Conservation (phyloP, 768 basidiomycete species). For the Trametes maxima region DNA sequence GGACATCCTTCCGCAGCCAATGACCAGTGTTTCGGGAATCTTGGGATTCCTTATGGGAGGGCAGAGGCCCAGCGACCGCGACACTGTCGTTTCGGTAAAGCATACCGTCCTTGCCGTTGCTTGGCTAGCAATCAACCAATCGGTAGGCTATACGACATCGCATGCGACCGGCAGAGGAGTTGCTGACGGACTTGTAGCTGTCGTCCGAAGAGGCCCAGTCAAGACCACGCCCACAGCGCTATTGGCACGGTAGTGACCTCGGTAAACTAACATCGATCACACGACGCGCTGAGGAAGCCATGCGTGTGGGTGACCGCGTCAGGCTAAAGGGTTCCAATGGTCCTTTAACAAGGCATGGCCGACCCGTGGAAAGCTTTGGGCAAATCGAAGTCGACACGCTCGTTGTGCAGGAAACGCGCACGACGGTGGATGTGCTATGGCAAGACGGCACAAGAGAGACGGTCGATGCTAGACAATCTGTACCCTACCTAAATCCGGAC, state of each 20-base stretch:
- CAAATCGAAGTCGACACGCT: constrained; percentile 57
- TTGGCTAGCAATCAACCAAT: constrained; percentile 90
- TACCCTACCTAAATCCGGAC: constrained; percentile 86
- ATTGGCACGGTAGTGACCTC: constrained; percentile 73
- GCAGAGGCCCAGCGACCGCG: constrained; percentile 45
- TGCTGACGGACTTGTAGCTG: constrained; percentile 49
- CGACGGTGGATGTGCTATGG: constrained; percentile 79
- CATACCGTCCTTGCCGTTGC: constrained; percentile 80
- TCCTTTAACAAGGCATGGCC: constrained; percentile 64
- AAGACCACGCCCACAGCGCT: constrained; percentile 67
- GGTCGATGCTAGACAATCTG: constrained; percentile 60
- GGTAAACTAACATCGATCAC: constrained; percentile 64
- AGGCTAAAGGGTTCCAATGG: constrained; percentile 53
- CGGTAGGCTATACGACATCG: constrained; percentile 46
- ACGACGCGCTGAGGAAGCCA: constrained; percentile 58
- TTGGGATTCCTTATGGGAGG: constrained; percentile 49
- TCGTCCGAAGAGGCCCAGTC: constrained; percentile 53
- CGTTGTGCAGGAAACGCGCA: constrained; percentile 69
- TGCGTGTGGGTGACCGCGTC: constrained; percentile 77
- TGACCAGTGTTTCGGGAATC: constrained; percentile 46
- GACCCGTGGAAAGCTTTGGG: constrained; percentile 46
- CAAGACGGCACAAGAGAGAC: constrained; percentile 78
- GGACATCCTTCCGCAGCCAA: constrained; percentile 68
- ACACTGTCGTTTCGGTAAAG: constrained; percentile 70
- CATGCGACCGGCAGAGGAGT: background rate